phyloP scores from a whole-genome alignment of 1,284 basidiomycete genomes.

The Papiliotrema flavescens region DNA sequence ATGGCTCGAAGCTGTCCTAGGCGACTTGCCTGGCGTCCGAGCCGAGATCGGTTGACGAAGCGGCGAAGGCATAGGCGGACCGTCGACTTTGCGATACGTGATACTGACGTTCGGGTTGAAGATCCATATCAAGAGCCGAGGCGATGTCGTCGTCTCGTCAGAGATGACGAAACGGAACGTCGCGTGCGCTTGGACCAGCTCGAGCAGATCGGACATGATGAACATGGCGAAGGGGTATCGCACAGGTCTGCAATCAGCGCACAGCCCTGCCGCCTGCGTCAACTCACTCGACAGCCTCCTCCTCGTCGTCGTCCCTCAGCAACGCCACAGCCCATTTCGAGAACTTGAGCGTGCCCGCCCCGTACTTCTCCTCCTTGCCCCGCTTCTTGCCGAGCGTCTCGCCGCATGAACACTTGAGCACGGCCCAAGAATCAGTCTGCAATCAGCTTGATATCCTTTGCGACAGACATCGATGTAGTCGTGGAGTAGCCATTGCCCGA shows the following conservation, averaged over 20 bases:
- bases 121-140: conserved; percentile 63
- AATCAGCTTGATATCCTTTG: conserved; percentile 19
- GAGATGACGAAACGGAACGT: conserved; percentile 79
- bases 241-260: conserved; percentile 51
- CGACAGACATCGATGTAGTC: conserved; percentile 55
- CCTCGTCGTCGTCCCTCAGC: conserved; percentile 58
- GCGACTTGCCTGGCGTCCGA: background rate
- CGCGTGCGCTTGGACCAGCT: conserved; percentile 81
- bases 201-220: conserved; percentile 79
- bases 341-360: conserved; percentile 54
- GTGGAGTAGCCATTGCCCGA: conserved; percentile 79
- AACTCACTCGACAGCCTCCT: conserved; percentile 22
- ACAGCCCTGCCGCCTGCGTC: background rate
- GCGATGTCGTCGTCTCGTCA: conserved; percentile 52
- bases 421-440: conserved; percentile 58
- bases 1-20: background rate
- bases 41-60: background rate
- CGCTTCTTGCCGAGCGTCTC: conserved; percentile 67
- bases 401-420: conserved; percentile 71
- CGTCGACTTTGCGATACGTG: conserved; percentile 54
- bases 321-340: conserved; percentile 78
- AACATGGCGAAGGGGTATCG: conserved; percentile 74
- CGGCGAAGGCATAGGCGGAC: background rate
- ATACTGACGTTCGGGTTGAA: conserved; percentile 81
- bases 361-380: conserved; percentile 31